Conservation (phyloP, 306 rosid genomes). For the Rosa multiflora region DNA sequence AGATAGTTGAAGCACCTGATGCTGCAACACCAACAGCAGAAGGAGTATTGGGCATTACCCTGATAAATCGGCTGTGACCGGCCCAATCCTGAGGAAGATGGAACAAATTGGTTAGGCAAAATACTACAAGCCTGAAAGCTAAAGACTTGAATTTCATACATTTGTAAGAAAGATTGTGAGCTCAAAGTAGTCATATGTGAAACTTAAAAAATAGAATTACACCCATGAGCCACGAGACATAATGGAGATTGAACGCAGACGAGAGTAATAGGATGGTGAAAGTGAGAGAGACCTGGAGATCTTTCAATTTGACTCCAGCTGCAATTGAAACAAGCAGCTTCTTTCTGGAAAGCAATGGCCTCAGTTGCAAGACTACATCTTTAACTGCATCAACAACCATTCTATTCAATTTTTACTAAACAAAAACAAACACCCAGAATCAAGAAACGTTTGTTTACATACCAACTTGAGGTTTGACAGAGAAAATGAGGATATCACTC, state of each 20-base stretch:
- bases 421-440: not conserved
- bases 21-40: slow-evolving; percentile 84
- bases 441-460: not conserved
- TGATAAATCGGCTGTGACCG: slow-evolving; percentile 61
- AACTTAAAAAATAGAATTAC: not conserved
- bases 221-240: not conserved
- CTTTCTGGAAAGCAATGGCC: slow-evolving; percentile 60
- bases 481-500: slow-evolving; percentile 79
- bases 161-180: not conserved
- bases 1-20: slow-evolving; percentile 47
- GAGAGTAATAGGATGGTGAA: not conserved
- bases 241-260: not conserved
- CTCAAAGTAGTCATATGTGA: not conserved
- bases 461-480: slow-evolving; percentile 94
- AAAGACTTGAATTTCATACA: not conserved
- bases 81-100: slow-evolving; percentile 70
- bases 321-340: slow-evolving; percentile 95
- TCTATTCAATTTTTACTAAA: not conserved
- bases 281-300: slow-evolving; percentile 66
- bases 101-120: slow-evolving; percentile 1
- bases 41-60: slow-evolving; percentile 89
- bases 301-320: slow-evolving; percentile 88
- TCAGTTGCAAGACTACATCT: slow-evolving; percentile 54
- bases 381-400: slow-evolving; percentile 47
- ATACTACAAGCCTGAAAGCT: not conserved